phyloP scores from a whole-genome alignment of 164 flowering plant species.

The Dillenia suffruticosa region DNA sequence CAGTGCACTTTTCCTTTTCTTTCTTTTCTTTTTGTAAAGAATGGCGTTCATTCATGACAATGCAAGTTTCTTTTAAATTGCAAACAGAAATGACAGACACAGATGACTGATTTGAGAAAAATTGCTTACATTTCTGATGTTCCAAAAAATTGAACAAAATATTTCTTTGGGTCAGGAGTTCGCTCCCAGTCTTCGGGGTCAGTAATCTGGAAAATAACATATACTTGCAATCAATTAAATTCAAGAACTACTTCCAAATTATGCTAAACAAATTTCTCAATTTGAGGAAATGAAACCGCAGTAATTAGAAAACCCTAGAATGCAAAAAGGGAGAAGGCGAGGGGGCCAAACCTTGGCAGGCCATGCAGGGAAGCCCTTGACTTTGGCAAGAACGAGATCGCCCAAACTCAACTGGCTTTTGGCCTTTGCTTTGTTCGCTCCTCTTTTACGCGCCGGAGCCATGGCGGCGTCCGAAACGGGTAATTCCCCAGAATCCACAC shows the following conservation, averaged over 20 bases:
- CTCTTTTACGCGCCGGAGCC: slow-evolving; percentile 79
- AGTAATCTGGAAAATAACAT: slow-evolving; percentile 59
- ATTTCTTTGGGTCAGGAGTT: slow-evolving; percentile 77
- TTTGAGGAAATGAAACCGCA: background rate
- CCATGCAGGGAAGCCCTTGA: slow-evolving; percentile 93
- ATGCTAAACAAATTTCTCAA: background rate
- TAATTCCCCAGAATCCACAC: slow-evolving; percentile 7
- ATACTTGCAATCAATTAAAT: slow-evolving; percentile 1
- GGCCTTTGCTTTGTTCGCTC: slow-evolving; percentile 48
- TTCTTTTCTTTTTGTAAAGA: too few relatives aligned
- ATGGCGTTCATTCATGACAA: background rate
- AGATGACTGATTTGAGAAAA: background rate
- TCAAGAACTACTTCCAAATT: background rate
- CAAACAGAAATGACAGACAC: too few relatives aligned
- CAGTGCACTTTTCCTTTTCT: too few relatives aligned
- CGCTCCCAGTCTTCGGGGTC: slow-evolving; percentile 85
- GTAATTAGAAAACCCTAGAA: background rate
- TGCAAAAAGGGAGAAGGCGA: background rate
- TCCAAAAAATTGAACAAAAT: slow-evolving; percentile 91
- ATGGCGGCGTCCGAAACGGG: slow-evolving; percentile 28
- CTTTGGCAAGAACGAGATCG: slow-evolving; percentile 99
- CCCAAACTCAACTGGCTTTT: slow-evolving; percentile 64
- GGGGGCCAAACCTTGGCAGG: slow-evolving; percentile 76
- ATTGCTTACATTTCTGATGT: slow-evolving; percentile 83
- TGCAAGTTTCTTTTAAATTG: background rate